Base-by-base conservation (phyloP, 345 rosid species). In the Rhizophora mangle region DNA sequence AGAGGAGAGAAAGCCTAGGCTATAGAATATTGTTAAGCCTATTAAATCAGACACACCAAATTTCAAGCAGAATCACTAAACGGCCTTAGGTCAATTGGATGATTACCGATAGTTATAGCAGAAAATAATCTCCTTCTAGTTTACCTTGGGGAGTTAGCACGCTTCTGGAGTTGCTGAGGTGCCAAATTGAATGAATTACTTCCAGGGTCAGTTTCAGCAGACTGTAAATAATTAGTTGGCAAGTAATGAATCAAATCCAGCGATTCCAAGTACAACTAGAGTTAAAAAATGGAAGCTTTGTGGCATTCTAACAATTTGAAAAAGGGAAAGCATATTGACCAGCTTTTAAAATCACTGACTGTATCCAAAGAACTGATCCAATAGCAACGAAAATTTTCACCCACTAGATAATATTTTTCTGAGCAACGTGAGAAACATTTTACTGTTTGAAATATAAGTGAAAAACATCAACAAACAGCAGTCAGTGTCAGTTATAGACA, bases 141-240 rank as follows among this genome's bases (percentile, higher is more conserved):
- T 71, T 81, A 86, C 87, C 86, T 75, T 21, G 86, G 78, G 11
- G 80, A 74, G 67, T 29, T 77, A 49, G 81, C 67, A 66, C 80
- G 78, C 74, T 81, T 86, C 69, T 69, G 78, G 62, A 61, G 64
- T 69, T 75, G 82, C 69, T 80, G 80, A 74, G 72, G 78, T 49
- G 55, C 72, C 61, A 71, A 62, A 66, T 64, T 62, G 47, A 75
- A 74, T 16, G 72, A 65, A n/a, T 72, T 37, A 64, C 36, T 68
- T 62, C 68, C 82, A 64, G 71, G 70, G 66, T 82, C 82, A 32
- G 32, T 68, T 61, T 81, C 83, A 63, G 68, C 63, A 34, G 58
- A 77, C 89, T 86, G 82, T 64, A 30, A 82, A 56, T 59, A 74
- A 81, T 43, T 75, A 34, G 32, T 54, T 61, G 62, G 63, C 11